Base-by-base conservation (phyloP, 257 asterid genomes). In the Plantago elongata region DNA sequence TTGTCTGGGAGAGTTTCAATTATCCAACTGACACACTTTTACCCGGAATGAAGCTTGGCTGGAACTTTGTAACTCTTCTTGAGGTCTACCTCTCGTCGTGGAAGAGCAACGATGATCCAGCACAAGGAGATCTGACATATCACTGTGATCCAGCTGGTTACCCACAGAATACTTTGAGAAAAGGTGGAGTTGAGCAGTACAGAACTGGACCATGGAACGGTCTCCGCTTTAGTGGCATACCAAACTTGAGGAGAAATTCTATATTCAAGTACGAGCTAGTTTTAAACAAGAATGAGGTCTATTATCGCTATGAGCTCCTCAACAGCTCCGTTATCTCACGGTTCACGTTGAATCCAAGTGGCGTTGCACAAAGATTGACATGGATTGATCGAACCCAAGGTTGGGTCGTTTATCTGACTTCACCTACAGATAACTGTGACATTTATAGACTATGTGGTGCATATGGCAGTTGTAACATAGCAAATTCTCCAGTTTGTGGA, bases 1-100 rank as follows among this genome's bases (percentile, higher is more conserved):
- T 55, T 40, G 62, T 82, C 0, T 75, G 89, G 89, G 80, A 79
- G 74, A 79, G 84, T 45, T 77, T 82, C 54, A 74, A 79, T 48
- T 54, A 69, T 62, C 85, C 85, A 2, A 65, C 76, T 4, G 78
- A 77, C 14, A 75, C 79, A 0, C 22, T 62, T 34, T 38, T 83
- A n/a, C 80, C 83, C 2, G 78, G 75, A 9, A 73, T 75, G 80
- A 77, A 71, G 42, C 62, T 79, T 9, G 86, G 86, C 2, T 9
- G 45, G 66, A 69, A 79, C 54, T 58, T 72, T 2, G 46, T 16
- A 3, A 79, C 80, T 0, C 75, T 69, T 0, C 48, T 38, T 2
- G 77, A 83, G 18, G 66, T 54, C n/a, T 77, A 56, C 47, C 16
- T 77, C 10, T 29, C 75, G 0, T 71, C 86, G 3, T 79, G 82